Evolutionary conservation across 495 filamentous ascomycete species (phyloP).

Genomic region (Saxophila tyrrhenica): DNA sequence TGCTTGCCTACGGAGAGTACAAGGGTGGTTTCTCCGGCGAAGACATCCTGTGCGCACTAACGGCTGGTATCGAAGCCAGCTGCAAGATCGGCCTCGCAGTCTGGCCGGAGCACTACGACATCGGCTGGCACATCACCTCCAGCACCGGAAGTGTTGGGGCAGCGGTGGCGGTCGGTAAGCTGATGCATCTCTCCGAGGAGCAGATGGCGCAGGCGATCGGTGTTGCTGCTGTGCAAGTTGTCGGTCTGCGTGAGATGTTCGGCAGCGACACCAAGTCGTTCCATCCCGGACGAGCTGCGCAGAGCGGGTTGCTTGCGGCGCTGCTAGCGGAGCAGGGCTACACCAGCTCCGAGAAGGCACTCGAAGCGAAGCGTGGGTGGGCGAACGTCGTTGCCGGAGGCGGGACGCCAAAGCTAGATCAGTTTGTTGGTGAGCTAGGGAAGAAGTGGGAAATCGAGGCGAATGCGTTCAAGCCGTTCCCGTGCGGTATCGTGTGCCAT

Average conservation of each 20-base stretch:
- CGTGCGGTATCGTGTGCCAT: conserved; percentile 48
- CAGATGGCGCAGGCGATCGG: conserved; percentile 42
- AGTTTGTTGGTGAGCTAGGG: conserved; percentile 28
- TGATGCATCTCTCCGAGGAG: conserved; percentile 28
- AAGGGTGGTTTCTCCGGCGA: conserved; percentile 30
- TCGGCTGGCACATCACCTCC: conserved; percentile 47
- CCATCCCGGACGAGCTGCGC: conserved; percentile 41
- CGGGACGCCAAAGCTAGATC: conserved; percentile 27
- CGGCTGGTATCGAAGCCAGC: conserved; percentile 41
- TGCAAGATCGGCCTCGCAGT: conserved; percentile 41
- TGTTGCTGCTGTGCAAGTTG: conserved; percentile 41
- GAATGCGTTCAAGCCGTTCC: conserved; percentile 47
- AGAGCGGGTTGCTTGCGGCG: conserved; percentile 41
- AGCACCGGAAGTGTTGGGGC: conserved; percentile 42
- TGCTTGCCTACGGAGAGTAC: conserved; percentile 37
- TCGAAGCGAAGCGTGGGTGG: conserved; percentile 46
- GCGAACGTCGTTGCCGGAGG: conserved; percentile 36
- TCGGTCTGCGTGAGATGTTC: conserved; percentile 43
- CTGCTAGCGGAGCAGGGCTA: conserved; percentile 37
- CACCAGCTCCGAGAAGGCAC: conserved; percentile 35
- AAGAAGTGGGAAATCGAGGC: conserved; percentile 39
- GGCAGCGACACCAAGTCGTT: conserved; percentile 46
- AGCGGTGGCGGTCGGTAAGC: conserved; percentile 38
- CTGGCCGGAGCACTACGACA: conserved; percentile 44
- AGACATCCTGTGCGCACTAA: conserved; percentile 40